Evolutionary conservation across 2,329 filamentous ascomycete species (phyloP).

Genomic region (Bertia moriformis): DNA sequence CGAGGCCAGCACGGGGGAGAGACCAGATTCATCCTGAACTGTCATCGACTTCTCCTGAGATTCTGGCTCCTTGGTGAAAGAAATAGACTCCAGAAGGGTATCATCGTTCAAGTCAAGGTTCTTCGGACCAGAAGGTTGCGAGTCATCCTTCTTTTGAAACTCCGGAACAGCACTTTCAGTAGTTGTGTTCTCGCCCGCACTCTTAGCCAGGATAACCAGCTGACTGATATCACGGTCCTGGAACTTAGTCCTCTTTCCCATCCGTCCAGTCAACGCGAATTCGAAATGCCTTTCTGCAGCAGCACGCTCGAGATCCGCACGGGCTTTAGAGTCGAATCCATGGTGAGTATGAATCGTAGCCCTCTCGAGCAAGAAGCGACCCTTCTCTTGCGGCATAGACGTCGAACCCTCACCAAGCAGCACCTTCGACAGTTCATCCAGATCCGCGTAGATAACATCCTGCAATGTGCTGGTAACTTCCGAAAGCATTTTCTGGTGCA

Average conservation of each 20-base stretch:
- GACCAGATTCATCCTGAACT: conserved; percentile 19
- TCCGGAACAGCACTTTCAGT: conserved; percentile 4
- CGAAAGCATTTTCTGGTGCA: conserved; percentile 48
- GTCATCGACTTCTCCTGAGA: conserved; percentile 13
- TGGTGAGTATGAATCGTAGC: conserved; percentile 48
- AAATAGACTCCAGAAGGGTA: conserved; percentile 50
- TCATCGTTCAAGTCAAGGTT: conserved; percentile 52
- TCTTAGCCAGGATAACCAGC: conserved; percentile 49
- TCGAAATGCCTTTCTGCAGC: conserved; percentile 37
- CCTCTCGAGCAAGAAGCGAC: conserved; percentile 42
- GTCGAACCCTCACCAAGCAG: not conserved
- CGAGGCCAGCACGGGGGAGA: conserved; percentile 31
- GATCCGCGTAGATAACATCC: conserved; percentile 36
- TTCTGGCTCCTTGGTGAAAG: conserved; percentile 30
- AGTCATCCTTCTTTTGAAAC: conserved; percentile 2
- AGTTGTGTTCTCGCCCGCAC: conserved; percentile 19
- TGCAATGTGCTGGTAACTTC: conserved; percentile 44
- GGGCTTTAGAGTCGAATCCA: conserved; percentile 42
- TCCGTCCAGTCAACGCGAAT: conserved; percentile 46
- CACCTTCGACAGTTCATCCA: conserved; percentile 19
- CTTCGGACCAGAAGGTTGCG: conserved; percentile 23
- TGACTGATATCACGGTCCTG: conserved; percentile 43
- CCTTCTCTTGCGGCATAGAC: conserved; percentile 10
- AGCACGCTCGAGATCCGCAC: conserved; percentile 39
- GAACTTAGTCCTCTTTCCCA: conserved; percentile 43